These are phyloP conservation scores for Thalassiosira livingstoniorum DNA, from an alignment of 352 stramenopile species.

Conservation along the genomic window DNA sequence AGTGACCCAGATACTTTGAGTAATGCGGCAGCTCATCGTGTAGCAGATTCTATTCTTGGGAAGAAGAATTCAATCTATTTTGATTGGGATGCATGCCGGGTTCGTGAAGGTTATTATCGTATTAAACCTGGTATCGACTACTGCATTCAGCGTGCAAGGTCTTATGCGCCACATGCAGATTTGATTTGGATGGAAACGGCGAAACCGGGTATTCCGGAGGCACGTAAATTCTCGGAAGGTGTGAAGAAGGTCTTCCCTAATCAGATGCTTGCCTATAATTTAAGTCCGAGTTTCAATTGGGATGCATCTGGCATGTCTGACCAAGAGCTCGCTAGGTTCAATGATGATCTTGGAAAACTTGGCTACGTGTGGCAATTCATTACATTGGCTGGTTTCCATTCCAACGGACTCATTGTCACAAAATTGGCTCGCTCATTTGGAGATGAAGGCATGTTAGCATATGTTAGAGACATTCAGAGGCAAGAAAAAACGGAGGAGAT, in stretches of 20 bases:
- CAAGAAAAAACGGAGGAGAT: slow-evolving; percentile 92
- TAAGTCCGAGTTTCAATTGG: slow-evolving; percentile 99
- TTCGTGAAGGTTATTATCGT: slow-evolving; percentile 97
- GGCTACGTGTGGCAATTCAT: slow-evolving; percentile 99
- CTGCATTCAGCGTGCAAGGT: slow-evolving; percentile 94
- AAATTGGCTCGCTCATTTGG: slow-evolving; percentile 92
- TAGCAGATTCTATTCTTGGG: slow-evolving; percentile 83
- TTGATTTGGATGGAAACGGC: slow-evolving; percentile 99
- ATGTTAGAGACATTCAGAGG: slow-evolving; percentile 96
- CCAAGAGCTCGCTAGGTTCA: slow-evolving; percentile 92
- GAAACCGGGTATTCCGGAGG: slow-evolving; percentile 92
- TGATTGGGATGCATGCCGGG: slow-evolving; percentile 95
- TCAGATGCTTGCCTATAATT: slow-evolving; percentile 98
- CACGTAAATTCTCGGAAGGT: slow-evolving; percentile 92
- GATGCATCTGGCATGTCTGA: slow-evolving; percentile 96
- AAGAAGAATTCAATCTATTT: slow-evolving; percentile 88
- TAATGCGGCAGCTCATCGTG: slow-evolving; percentile 70
- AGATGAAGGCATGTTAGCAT: slow-evolving; percentile 92
- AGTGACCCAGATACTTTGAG: slow-evolving; percentile 76
- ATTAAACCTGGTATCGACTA: slow-evolving; percentile 95
- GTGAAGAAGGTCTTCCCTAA: slow-evolving; percentile 91
- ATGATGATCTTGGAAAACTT: slow-evolving; percentile 93
- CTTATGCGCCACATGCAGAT: slow-evolving; percentile 95
- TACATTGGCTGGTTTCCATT: slow-evolving; percentile 98
- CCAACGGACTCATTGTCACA: slow-evolving; percentile 95